Conservation (phyloP, 1,284 basidiomycete species). For the Schizophyllum amplum region DNA sequence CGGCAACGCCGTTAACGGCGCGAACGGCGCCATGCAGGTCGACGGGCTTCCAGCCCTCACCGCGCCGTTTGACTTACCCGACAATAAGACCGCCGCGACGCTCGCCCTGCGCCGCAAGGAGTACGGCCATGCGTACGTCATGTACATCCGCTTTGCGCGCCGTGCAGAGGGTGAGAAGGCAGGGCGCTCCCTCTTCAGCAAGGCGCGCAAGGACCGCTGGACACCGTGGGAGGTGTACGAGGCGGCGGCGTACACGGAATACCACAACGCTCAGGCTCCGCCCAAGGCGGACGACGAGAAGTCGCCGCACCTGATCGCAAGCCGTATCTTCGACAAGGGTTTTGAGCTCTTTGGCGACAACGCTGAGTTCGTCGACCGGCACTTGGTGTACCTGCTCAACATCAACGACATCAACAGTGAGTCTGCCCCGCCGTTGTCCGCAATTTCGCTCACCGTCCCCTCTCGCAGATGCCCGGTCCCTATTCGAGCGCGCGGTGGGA, state of each 20-base stretch:
- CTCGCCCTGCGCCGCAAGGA: constrained; percentile 56
- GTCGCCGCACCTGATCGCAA: constrained; percentile 47
- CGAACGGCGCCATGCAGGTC: constrained; percentile 15
- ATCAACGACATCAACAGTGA: constrained; percentile 94
- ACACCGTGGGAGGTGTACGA: constrained; percentile 93
- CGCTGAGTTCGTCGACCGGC: constrained; percentile 80
- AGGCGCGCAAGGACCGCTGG: constrained; percentile 80
- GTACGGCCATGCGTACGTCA: constrained; percentile 66
- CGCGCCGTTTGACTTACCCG: constrained; percentile 26
- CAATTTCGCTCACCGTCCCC: constrained; percentile 3
- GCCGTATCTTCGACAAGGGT: constrained; percentile 93
- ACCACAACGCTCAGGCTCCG: constrained; percentile 74
- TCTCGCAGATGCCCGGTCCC: constrained; percentile 78
- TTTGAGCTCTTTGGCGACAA: constrained; percentile 81
- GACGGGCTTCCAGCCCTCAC: constrained; percentile 37
- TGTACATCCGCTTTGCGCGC: constrained; percentile 90
- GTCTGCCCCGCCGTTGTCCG: constrained; percentile 19
- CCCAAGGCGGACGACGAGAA: not conserved
- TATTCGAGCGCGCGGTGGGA: constrained; percentile 86
- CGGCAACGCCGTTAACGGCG: constrained; percentile 6
- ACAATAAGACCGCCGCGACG: constrained; percentile 23
- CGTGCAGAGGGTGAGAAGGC: constrained; percentile 78
- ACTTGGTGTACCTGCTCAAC: constrained; percentile 89
- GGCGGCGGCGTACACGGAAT: constrained; percentile 91
- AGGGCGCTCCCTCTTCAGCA: constrained; percentile 74